Base-by-base conservation (phyloP, 768 basidiomycete species). In the Termitomyces sp. region DNA sequence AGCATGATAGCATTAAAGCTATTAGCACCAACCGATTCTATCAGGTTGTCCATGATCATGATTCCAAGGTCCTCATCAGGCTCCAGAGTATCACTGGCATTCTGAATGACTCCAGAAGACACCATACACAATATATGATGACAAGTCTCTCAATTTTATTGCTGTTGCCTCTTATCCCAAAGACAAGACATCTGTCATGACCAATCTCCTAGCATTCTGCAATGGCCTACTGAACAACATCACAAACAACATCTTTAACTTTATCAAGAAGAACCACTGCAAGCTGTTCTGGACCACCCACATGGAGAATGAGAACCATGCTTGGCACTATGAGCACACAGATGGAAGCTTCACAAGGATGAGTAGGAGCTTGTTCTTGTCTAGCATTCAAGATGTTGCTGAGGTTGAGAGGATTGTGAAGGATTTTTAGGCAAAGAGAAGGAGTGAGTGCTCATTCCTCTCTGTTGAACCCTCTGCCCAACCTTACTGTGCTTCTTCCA, bases 321-420 rank as follows among this genome's bases (percentile, higher is more conserved):
- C 89, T 4, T 99, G 97, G 97, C 96, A 99, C 75, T 99, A 97
- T 66, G 96, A 99, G 77, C 86, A 95, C 54, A 94, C 97, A 0
- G 95, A 98, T 63, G 97, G 97, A 0, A 93, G 91, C 72, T 99
- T 99, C 77, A 96, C 95, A 16, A 82, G 97, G 38, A 92, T 92
- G 17, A 95, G 96, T 19, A 86, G 86, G 73, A 95, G 87, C 66
- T 73, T 99, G 67, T 98, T 97, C 82, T 99, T 96, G 96, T 98
- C 95, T 68, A 97, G 97, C 44, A 81, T 98, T 27, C 87, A 89
- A 60, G 92, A 95, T 65, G 85, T 96, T 27, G 82, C 83, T 53
- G 95, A 98, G 73, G 92, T 99, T 29, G 95, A 99, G 81, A 80
- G 73, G 65, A 81, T 88, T 58, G 87, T 99, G 64, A 85, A 83